Evolutionary conservation across 73 alveolate species (phyloP).

Genomic region (Paramecium sexaurelia): DNA sequence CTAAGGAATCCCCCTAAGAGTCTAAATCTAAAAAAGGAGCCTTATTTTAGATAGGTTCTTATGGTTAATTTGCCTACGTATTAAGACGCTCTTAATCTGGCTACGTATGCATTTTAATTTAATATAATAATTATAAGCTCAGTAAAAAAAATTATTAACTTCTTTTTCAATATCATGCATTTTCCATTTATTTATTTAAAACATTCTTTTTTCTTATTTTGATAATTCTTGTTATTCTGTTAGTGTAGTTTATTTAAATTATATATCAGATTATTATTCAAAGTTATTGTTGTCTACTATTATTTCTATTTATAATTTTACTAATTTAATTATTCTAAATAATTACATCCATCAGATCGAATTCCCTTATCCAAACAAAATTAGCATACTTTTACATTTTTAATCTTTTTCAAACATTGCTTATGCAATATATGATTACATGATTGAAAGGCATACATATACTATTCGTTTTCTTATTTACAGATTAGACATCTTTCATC

Average conservation of each 20-base stretch:
- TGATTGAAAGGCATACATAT: background rate
- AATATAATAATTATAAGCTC: background rate
- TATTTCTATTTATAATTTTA: background rate
- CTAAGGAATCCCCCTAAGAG: conserved; percentile 16
- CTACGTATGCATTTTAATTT: background rate
- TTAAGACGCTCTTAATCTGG: background rate
- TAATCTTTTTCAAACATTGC: background rate
- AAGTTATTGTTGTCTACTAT: background rate
- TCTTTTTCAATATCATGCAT: background rate
- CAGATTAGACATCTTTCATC: background rate
- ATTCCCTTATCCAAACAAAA: background rate
- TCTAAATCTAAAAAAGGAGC: background rate
- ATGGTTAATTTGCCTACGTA: background rate
- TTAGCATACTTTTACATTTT: background rate
- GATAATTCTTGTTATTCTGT: background rate
- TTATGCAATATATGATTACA: background rate
- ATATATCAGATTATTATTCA: background rate
- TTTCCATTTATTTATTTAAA: background rate
- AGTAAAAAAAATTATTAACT: background rate
- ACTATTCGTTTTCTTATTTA: background rate
- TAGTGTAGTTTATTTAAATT: background rate
- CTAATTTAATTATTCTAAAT: background rate
- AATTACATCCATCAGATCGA: background rate
- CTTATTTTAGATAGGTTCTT: background rate
- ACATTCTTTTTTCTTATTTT: background rate